A percentile compares a stretch with the other conserved stretches of the same genome.
These are phyloP conservation scores for Penicillium thymicola DNA, from an alignment of 2,329 filamentous ascomycete species.

Conservation along the genomic window DNA sequence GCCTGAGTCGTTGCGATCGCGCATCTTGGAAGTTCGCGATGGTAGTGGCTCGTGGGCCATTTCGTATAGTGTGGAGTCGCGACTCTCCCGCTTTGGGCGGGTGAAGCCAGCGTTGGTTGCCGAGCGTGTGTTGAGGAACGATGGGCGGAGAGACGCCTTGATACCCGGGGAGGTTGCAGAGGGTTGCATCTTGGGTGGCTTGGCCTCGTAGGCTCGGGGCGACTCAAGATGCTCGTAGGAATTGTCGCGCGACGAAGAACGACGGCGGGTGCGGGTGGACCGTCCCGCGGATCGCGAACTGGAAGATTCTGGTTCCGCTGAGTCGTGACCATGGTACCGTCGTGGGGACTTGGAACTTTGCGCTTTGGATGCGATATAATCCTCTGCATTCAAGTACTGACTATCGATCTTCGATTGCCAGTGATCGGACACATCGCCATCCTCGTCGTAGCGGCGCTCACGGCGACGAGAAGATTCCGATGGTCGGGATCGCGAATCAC, in stretches of 20 bases:
- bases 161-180: conserved; percentile 33
- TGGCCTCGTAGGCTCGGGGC: conserved; percentile 22
- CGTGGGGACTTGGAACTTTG: conserved; percentile 35
- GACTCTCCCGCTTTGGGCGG: conserved; percentile 29
- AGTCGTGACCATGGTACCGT: conserved; percentile 29
- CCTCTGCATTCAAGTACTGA: conserved; percentile 30
- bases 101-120: conserved; percentile 29
- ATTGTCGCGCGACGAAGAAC: conserved; percentile 30
- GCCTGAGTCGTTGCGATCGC: conserved; percentile 43
- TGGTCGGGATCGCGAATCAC: conserved; percentile 20
- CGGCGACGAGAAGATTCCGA: conserved; percentile 23
- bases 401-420: conserved; percentile 35
- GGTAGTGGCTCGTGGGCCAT: conserved; percentile 29
- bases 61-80: conserved; percentile 19
- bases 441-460: conserved; percentile 25
- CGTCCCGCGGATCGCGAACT: conserved; percentile 29
- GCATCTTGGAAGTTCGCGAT: conserved; percentile 36
- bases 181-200: conserved; percentile 37
- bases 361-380: conserved; percentile 40
- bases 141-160: conserved; percentile 31
- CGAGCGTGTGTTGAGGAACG: conserved; percentile 32
- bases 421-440: conserved; percentile 25
- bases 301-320: conserved; percentile 31
- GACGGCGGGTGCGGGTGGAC: conserved; percentile 28
- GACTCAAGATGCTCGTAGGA: conserved; percentile 33